Evolutionary conservation across 495 filamentous ascomycete species (phyloP), one percentile per base, ranked within the genome.

Genomic region (Chaetomidium leptoderma): DNA sequence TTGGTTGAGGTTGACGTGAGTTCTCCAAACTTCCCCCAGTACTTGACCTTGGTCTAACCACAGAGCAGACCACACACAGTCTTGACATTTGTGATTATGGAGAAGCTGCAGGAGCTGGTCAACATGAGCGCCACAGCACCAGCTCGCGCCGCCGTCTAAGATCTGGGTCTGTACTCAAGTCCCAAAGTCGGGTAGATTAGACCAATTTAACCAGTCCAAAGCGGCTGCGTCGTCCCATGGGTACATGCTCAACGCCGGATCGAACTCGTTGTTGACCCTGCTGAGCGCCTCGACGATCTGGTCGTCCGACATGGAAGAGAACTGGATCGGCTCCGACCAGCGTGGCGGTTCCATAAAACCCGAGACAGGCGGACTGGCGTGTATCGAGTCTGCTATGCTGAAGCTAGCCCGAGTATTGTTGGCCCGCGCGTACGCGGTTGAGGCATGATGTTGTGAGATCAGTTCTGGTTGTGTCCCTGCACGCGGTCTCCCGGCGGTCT

Each of bases 231-330:
- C 80, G 60, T 83, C 80, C 59, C 80, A 72, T 0, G 81, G 76
- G 61, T 81, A 77, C 10, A 79, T 77, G 48, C 81, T 72, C 43
- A 66, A 61, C 6, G 69, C 76, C 3, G 73, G 72, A 23, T 80
- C 81, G 59, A 85, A 81, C 21, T 81, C 77, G 26, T 79, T 79
- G 10, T 76, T 81, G 6, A 80, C 79, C 44, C 78, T 74, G 64
- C 83, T 83, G 40, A 87, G 77, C 16, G 82, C 82, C 63, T 86
- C 80, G 6, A 81, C 74, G 30, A 86, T 82, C 62, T 87, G 82
- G 54, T 82, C 73, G 51, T 84, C 82, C 6, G 83, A 86, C 84
- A 87, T 87, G 33, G 82, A 76, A 10, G 83, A 86, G 65, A 87
- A 86, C 47, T 83, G 82, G 36, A 87, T 65, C 6, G 82, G 76